Evolutionary conservation across 768 basidiomycete species (phyloP), one percentile per base, ranked within the genome.

Genomic region (Cyclocybe cylindracea): DNA sequence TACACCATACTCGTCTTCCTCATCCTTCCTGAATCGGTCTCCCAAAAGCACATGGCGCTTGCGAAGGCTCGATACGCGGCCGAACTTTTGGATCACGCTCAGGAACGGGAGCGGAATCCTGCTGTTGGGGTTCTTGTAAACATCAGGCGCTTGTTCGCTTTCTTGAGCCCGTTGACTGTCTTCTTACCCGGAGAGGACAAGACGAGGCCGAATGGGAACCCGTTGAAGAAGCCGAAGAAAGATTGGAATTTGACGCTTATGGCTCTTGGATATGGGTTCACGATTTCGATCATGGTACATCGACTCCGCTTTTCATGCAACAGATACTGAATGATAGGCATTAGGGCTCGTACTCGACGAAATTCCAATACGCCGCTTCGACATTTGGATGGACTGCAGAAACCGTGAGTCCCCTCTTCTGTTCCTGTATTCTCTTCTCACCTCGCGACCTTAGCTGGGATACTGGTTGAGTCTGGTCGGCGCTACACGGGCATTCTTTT

Each of bases 21-120:
- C 51, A 24, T 91, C 54, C 61, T 95, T 43, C 94, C 94, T 0
- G 93, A 97, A 67, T 91, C 91, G 0, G 75, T 94, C 1, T 80
- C 86, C 8, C 61, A 66, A 34, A 70, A 65, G 0, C 71, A 80
- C 46, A 83, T 78, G 80, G 66, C 66, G 51, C 57, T 62, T 11
- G 70, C 78, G 2, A 67, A 66, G 38, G 54, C 49, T 4, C 70
- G 68, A 48, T 70, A 82, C 51, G 56, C 61, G 8, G 70, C 68
- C 18, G 70, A 73, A 34, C 49, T 71, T 6, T 44, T 63, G 44
- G 60, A 60, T 6, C 34, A 42, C 1, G 54, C 60, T 4, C 40
- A 53, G 10, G 60, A 62, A 13, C 54, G 60, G 31, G 57, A 50
- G 31, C 47, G 43, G 7, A 55, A 60, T 42, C 45, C 54, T 5